phyloP scores from a whole-genome alignment of 805 yeast genomes.

The Debaryomyces castellii region DNA sequence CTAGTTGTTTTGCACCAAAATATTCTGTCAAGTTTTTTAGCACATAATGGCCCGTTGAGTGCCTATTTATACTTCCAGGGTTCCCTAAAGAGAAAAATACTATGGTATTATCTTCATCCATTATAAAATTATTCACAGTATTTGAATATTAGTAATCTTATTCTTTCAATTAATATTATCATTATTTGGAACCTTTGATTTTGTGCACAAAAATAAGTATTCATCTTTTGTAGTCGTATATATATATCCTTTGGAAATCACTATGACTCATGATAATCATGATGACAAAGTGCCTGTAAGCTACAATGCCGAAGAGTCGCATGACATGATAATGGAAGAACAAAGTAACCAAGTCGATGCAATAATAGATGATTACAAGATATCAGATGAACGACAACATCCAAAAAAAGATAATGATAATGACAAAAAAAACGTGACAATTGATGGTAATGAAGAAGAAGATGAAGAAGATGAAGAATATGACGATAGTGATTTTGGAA shows the following conservation, averaged over 20 bases:
- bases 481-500: slow-evolving; percentile 38
- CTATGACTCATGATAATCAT: background rate
- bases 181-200: background rate
- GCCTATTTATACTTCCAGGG: slow-evolving; percentile 40
- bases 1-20: slow-evolving; percentile 27
- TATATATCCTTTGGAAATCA: background rate
- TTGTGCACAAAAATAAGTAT: background rate
- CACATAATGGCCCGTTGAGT: slow-evolving; percentile 39
- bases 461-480: slow-evolving; percentile 17
- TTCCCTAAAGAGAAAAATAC: slow-evolving; percentile 35
- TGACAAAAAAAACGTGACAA: slow-evolving; percentile 12
- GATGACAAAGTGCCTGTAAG: background rate
- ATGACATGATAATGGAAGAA: background rate
- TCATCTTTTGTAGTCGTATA: background rate
- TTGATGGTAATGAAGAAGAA: slow-evolving; percentile 7
- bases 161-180: too few relatives aligned
- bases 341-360: background rate
- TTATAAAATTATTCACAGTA: too few relatives aligned
- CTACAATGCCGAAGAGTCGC: background rate
- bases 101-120: slow-evolving; percentile 2
- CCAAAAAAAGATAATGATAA: background rate
- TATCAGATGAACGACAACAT: background rate
- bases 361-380: background rate
- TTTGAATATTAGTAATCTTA: too few relatives aligned
- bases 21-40: slow-evolving; percentile 24